Evolutionary conservation across 164 flowering plant species (phyloP).

Genomic region (Dillenia turbinata): DNA sequence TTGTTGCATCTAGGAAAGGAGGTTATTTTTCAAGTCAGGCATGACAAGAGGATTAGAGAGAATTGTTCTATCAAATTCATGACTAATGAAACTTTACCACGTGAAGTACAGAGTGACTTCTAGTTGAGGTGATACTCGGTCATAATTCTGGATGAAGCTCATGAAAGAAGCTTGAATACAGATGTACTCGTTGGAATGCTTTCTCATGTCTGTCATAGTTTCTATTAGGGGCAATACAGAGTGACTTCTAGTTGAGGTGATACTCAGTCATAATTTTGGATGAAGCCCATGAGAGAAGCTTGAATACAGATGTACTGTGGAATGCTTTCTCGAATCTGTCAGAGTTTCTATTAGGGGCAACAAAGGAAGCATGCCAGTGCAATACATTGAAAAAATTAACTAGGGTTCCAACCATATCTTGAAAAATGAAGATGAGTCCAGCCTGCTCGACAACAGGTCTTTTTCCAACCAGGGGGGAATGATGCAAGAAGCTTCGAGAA

Average conservation of each 20-base stretch:
- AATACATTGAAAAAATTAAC: too few species aligned
- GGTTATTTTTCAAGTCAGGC: slow-evolving; percentile 94
- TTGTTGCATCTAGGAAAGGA: slow-evolving; percentile 79
- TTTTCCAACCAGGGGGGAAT: too few species aligned
- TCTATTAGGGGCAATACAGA: slow-evolving; percentile 70
- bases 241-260: slow-evolving; percentile 68
- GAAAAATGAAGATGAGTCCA: too few species aligned
- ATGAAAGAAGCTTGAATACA: slow-evolving; percentile 96
- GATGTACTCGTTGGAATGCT: slow-evolving; percentile 97
- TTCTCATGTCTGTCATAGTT: slow-evolving; percentile 68
- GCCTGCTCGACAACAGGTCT: too few species aligned
- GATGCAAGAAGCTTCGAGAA: too few species aligned
- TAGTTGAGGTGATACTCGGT: not conserved
- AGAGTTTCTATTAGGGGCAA: slow-evolving; percentile 60
- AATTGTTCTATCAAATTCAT: slow-evolving; percentile 82
- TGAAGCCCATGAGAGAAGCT: slow-evolving; percentile 98
- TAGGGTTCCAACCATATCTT: too few species aligned
- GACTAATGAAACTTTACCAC: slow-evolving; percentile 96
- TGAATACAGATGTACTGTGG: slow-evolving; percentile 98
- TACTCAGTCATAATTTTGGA: slow-evolving; percentile 88
- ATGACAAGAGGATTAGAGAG: slow-evolving; percentile 83
- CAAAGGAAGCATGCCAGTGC: slow-evolving; percentile 23
- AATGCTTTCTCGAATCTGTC: slow-evolving; percentile 78
- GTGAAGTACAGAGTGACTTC: slow-evolving; percentile 77
- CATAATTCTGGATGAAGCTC: slow-evolving; percentile 70